Percentiles rank a stretch among this genome's conserved stretches.
Conservation (phyloP, 2,329 filamentous ascomycete genomes). For the Davidsoniella australis region DNA sequence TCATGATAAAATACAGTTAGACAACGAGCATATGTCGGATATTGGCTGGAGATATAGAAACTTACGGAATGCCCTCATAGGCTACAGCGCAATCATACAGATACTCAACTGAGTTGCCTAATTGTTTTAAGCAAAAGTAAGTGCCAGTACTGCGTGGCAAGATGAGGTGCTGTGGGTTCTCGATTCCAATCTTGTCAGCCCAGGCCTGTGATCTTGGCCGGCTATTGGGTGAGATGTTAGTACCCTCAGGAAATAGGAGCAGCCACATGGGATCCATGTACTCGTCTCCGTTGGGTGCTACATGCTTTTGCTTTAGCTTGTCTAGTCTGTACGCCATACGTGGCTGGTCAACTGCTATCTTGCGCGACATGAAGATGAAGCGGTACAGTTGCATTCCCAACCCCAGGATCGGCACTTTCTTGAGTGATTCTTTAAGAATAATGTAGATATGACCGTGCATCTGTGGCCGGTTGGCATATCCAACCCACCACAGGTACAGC, state of each 20-base stretch:
- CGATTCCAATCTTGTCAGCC: slow-evolving; percentile 58
- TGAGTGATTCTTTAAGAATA: slow-evolving; percentile 75
- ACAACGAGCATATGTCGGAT: too few species aligned
- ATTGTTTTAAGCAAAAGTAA: slow-evolving; percentile 61
- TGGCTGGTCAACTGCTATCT: slow-evolving; percentile 65
- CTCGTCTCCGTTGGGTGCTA: slow-evolving; percentile 33
- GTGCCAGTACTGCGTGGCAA: slow-evolving; percentile 67
- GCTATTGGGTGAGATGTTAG: slow-evolving; percentile 58
- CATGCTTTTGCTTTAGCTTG: slow-evolving; percentile 44
- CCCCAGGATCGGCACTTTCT: slow-evolving; percentile 63
- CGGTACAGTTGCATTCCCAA: slow-evolving; percentile 72
- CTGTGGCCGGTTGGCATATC: slow-evolving; percentile 56
- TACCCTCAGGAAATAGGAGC: slow-evolving; percentile 74
- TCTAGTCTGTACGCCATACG: slow-evolving; percentile 57
- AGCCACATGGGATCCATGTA: slow-evolving; percentile 76
- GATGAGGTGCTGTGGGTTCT: slow-evolving; percentile 57
- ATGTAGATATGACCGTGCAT: slow-evolving; percentile 83
- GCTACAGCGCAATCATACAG: slow-evolving; percentile 89
- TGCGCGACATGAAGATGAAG: slow-evolving; percentile 83
- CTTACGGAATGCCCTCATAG: slow-evolving; percentile 85
- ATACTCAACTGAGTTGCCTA: slow-evolving; percentile 60
- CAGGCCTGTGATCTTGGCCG: slow-evolving; percentile 54
- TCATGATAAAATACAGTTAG: not conserved
- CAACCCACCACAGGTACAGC: slow-evolving; percentile 87
- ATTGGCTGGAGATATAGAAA: slow-evolving; percentile 17